Evolutionary conservation across 2,329 filamentous ascomycete genomes (phyloP).

Genomic region (Diaporthe sp.): DNA sequence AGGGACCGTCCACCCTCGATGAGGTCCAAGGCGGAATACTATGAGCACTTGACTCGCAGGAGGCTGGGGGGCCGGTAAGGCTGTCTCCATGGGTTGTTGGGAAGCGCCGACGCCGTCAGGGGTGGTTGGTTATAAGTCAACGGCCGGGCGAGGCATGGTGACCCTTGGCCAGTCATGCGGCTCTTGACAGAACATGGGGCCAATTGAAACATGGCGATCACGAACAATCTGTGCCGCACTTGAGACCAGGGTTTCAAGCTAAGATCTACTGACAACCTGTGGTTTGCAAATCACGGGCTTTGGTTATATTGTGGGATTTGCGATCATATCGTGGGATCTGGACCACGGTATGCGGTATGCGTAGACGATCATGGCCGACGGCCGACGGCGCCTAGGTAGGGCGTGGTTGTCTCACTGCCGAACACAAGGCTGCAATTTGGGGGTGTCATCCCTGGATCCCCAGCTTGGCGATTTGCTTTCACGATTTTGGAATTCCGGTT

Average conservation of each 20-base stretch:
- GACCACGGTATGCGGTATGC: not conserved
- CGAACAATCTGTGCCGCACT: conserved; percentile 12
- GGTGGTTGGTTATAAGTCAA: conserved; percentile 2
- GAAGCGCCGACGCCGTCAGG: conserved; percentile 6
- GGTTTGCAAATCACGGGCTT: not conserved
- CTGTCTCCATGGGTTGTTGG: not conserved
- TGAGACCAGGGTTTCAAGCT: conserved; percentile 30
- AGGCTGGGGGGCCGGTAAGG: not conserved
- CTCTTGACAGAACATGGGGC: conserved; percentile 21
- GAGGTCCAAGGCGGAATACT: not conserved
- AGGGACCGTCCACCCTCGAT: not conserved
- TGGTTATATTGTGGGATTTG: not conserved
- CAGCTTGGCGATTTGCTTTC: not conserved
- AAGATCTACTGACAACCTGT: conserved; percentile 10
- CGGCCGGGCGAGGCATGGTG: not conserved
- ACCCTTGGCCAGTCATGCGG: conserved; percentile 22
- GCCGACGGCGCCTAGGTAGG: not conserved
- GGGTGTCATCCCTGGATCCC: not conserved
- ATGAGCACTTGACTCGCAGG: conserved; percentile 2
- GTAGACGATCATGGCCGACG: not conserved
- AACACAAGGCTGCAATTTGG: not conserved
- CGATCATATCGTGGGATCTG: not conserved
- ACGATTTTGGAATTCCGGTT: not conserved
- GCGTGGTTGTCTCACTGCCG: not conserved
- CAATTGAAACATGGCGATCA: conserved; percentile 26